Evolutionary conservation across 2,329 filamentous ascomycete species (phyloP), one percentile per base, ranked within the genome.

Genomic region (Alternaria sp.): DNA sequence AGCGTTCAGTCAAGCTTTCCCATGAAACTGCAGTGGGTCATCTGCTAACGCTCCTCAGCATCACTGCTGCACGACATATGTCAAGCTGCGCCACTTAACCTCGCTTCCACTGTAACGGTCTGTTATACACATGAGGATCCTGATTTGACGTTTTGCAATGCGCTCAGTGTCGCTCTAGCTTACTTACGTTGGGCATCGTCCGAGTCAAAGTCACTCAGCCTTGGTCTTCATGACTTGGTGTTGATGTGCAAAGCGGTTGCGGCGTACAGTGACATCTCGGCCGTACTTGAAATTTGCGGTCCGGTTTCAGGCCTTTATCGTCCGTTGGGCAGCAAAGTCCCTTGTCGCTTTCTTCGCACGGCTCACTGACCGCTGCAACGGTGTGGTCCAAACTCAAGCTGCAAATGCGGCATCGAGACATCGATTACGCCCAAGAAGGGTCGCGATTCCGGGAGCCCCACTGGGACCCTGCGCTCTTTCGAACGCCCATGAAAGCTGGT

Each of bases 121-220:
- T 40, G 26, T 56, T 21, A 39, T 36, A 21, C 34, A 29, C 31
- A 26, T 14, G 36, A 36, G 34, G 34, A 44, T 45, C 44, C 11
- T 37, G 17, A 28, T 7, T 42, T 36, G 37, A 50, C 21, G 14
- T 39, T 31, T 42, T n/a, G 29, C 31, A 41, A 39, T 26, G 39
- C 39, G 31, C 23, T 33, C 17, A 28, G 39, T 42, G 49, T 21
- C 39, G 23, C 21, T 46, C 13, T 40, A n/a, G 13, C 10, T 55
- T 45, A 51, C 39, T 51, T 55, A 44, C 33, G 45, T 58, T 58
- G 56, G 56, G 56, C 51, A 45, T 58, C 51, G 50, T n/a, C 33
- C n/a, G 39, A 50, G 39, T 48, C 31, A 48, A 34, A 34, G 23
- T 34, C 13, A 34, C 5, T 48, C n/a, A 13, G 21, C 29, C 9